These are phyloP conservation scores for Vigna unguiculata DNA, from an alignment of 306 rosid genomes.

Conservation along the genomic window DNA sequence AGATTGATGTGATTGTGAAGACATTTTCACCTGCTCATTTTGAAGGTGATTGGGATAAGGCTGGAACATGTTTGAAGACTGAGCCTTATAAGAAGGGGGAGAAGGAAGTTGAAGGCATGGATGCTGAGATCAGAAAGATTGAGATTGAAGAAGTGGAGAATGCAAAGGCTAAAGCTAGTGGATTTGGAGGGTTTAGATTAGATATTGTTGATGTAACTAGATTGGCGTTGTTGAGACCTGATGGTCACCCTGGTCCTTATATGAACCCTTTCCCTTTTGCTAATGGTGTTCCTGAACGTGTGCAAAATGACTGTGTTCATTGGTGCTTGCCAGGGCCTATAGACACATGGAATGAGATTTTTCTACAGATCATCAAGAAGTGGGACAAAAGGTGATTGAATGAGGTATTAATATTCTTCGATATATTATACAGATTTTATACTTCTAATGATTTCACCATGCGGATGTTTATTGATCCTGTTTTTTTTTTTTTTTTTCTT, in stretches of 20 bases:
- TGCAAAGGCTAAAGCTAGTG: slow-evolving; percentile 52
- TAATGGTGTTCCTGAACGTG: slow-evolving; percentile 54
- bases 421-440: too few species aligned
- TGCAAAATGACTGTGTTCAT: slow-evolving; percentile 84
- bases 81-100: slow-evolving; percentile 59
- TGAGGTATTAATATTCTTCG: background rate
- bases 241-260: slow-evolving; percentile 86
- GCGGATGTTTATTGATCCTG: too few species aligned
- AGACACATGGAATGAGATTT: slow-evolving; percentile 81
- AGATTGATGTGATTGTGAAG: slow-evolving; percentile 58
- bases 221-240: slow-evolving; percentile 71
- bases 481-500: too few species aligned
- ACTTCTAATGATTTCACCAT: too few species aligned
- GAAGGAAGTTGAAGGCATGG: slow-evolving; percentile 71
- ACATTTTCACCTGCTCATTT: slow-evolving; percentile 84
- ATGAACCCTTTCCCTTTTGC: slow-evolving; percentile 70
- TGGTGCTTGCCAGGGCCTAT: slow-evolving; percentile 90
- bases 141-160: slow-evolving; percentile 70
- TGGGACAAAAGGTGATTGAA: slow-evolving; percentile 43
- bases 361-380: slow-evolving; percentile 55
- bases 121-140: slow-evolving; percentile 65
- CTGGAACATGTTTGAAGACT: slow-evolving; percentile 76
- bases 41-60: slow-evolving; percentile 88
- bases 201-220: slow-evolving; percentile 69
- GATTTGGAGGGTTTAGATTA: slow-evolving; percentile 47